phyloP scores from a whole-genome alignment of 192 early-diverging fungal species.

The Obelidium mucronatum region DNA sequence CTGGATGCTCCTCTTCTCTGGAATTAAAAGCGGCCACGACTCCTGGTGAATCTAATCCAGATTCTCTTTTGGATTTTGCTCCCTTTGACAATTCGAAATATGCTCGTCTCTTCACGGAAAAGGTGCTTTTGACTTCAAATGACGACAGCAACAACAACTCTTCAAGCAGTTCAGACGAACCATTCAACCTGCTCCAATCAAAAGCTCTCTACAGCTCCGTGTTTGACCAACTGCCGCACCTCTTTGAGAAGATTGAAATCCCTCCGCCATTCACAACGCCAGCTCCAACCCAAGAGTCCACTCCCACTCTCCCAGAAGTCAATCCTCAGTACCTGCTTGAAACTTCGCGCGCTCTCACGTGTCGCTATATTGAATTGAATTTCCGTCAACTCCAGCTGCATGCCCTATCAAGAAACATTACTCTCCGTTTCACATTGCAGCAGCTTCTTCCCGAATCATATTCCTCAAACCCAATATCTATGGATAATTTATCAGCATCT shows the following conservation, averaged over 20 bases:
- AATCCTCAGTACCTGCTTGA: constrained; percentile 32
- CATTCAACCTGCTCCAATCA: constrained; percentile 1
- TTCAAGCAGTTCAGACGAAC: not conserved
- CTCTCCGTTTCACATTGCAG: not conserved
- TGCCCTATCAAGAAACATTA: not conserved
- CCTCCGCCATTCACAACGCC: constrained; percentile 29
- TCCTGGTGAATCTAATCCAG: not conserved
- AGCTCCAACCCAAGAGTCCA: not conserved
- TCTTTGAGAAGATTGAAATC: constrained; percentile 55
- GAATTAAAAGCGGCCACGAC: not conserved
- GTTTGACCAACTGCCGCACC: constrained; percentile 45
- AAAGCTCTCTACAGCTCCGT: constrained; percentile 40
- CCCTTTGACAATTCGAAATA: not conserved
- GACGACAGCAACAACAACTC: not conserved
- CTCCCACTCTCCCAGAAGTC: not conserved
- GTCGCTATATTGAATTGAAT: constrained; percentile 45
- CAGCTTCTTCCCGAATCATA: no score
- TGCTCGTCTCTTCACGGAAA: not conserved
- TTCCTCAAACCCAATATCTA: no score
- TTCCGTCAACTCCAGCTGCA: constrained; percentile 26
- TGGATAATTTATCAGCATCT: no score
- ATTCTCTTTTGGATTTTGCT: not conserved
- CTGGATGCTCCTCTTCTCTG: constrained; percentile 43
- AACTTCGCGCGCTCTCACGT: constrained; percentile 26
- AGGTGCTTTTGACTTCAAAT: constrained; percentile 6